These are phyloP conservation scores for Adansonia madagascariensis DNA, from an alignment of 441 rosid species.

Conservation along the genomic window DNA sequence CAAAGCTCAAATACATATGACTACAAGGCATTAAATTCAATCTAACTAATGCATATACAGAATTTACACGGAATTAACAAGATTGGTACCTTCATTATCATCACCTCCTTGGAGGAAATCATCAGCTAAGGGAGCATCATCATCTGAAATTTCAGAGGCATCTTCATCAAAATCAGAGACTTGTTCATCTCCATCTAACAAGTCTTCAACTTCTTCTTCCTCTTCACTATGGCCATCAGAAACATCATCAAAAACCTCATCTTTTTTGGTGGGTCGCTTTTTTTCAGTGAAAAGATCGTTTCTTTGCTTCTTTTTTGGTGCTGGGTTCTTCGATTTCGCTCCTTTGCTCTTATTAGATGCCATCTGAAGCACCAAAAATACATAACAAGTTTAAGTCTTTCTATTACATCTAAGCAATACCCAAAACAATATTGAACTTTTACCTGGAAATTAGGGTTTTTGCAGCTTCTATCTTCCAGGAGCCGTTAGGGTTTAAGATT, in stretches of 20 bases:
- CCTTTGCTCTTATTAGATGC: conserved; percentile 62
- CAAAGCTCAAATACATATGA: not conserved
- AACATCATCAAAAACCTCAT: conserved; percentile 44
- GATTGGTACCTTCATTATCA: conserved; percentile 50
- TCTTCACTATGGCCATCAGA: conserved; percentile 47
- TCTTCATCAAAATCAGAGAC: conserved; percentile 44
- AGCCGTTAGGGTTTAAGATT: conserved; percentile 17
- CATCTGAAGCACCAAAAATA: conserved; percentile 38
- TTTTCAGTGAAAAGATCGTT: conserved; percentile 42
- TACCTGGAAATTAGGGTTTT: not conserved
- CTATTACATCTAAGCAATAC: not conserved
- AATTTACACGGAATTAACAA: not conserved
- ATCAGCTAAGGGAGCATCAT: conserved; percentile 58
- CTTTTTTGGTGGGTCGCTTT: conserved; percentile 33
- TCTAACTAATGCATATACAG: not conserved
- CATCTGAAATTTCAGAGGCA: conserved; percentile 69
- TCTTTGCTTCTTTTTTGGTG: conserved; percentile 62
- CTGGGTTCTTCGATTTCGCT: conserved; percentile 44
- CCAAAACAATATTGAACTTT: not conserved
- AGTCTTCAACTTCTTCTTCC: conserved; percentile 47
- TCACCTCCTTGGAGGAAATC: conserved; percentile 72
- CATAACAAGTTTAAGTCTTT: not conserved
- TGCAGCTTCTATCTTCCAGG: not conserved
- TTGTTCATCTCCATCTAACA: conserved; percentile 39
- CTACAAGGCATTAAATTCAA: not conserved